Base-by-base conservation (phyloP, 202 grass and related monocot genomes). In the Panicum hallii region DNA sequence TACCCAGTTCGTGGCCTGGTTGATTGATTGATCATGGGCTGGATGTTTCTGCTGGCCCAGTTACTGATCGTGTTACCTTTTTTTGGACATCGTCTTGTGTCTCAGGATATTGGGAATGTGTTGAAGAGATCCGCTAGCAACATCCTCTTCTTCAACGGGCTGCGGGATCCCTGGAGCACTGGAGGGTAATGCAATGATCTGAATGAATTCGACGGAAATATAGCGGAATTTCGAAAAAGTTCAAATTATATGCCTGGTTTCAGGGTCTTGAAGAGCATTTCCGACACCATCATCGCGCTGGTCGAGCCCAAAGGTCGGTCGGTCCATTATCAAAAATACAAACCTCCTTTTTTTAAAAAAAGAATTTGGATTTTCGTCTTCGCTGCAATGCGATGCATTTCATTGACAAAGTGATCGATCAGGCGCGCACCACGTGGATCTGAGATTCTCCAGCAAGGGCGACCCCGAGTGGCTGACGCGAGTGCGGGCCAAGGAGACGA, bases 141-240 rank as follows among this genome's bases (percentile, higher is more conserved):
- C 83, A 94, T 94, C 79, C 2, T 92, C 72, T 92, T 92, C 85
- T 94, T 94, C 82, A 94, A 94, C 6, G 93, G 93, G 4, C 85
- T 94, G 34, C 83, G 90, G 20, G 93, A 94, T 86, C 93, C 93
- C 19, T 94, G 93, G 93, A 94, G 93, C 81, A 84, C 75, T 2
- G 88, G 90, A 49, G 88, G 93, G 90, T 94, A 90, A 66, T 44
- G 5, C 0, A 38, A 38, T 3, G 20, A 10, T 54, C 48, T 3
- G 5, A 23, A 63, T 49, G 5, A 23, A 63, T 49, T 30, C 34
- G 1, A 19, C 42, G 11, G 16, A 4, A 28, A 22, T 8, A 3
- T 14, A 15, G 3, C 4, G 9, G 0, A 6, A 9, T 19, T 52
- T 9, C 40, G 55, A 0, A 44, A 0, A 44, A 48, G 2, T 38